Base-by-base conservation (phyloP, 306 rosid genomes). In the Vigna nakashimae region DNA sequence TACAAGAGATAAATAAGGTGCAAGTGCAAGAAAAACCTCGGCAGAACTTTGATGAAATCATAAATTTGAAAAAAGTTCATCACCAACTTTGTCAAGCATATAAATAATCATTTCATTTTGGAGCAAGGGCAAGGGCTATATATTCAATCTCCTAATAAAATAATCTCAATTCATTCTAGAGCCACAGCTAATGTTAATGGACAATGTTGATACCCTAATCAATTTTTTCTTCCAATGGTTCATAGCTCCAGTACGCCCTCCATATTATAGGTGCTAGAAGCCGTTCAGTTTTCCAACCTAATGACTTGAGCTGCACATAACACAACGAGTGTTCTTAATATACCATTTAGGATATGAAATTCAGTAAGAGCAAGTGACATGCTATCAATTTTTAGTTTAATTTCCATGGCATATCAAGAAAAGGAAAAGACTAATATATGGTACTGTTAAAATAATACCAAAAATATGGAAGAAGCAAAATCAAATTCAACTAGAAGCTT, bases 281-380 rank as follows among this genome's bases (percentile, higher is more conserved):
- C 32, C 98, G 93, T 69, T 90, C 98, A 30, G 95, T 86, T 87
- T 92, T 94, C 98, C 98, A 94, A 30, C 92, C 97, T 30, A 88
- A 85, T 22, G 79, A 72, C 90, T 87, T 90, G 79, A 92, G 87
- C 98, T 92, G 91, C 89, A 84, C 51, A 69, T 51, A 20, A 56
- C 58, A 81, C 18, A 58, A 9, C 51, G 45, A n/a, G 52, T 20
- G 68, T 42, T 40, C 65, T 30, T 51, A 71, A 57, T 81, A 65
- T 65, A 48, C 62, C 71, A 48, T 30, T 50, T 40, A 42, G 65
- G 38, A 73, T 75, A 60, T 40, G 48, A 46, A 73, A 42, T 56
- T 69, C 42, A 78, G 63, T 65, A 78, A 77, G 20, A 52, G 18
- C 12, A 67, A 36, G 52, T 32, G 13, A 15, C 46, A 63, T 13